phyloP scores from a whole-genome alignment of 2,329 filamentous ascomycete species.

The Aureobasidium sp. region DNA sequence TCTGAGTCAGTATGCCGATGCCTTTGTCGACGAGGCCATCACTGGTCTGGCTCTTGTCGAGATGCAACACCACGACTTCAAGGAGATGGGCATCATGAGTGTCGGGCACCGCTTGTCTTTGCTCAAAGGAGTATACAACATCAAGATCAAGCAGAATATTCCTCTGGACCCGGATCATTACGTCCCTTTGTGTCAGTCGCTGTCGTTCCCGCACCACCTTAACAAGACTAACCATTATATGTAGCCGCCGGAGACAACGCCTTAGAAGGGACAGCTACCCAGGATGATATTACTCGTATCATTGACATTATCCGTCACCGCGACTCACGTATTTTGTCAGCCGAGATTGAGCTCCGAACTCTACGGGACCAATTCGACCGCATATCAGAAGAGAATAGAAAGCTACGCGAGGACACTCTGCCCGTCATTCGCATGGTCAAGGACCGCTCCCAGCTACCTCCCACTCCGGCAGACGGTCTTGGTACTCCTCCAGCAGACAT shows the following conservation, averaged over 20 bases:
- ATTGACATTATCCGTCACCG: constrained; percentile 83
- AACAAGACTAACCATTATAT: constrained; percentile 16
- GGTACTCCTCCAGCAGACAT: constrained; percentile 14
- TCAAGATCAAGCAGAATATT: constrained; percentile 89
- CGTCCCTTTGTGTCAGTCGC: constrained; percentile 71
- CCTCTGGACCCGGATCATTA: constrained; percentile 90
- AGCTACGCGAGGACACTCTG: constrained; percentile 81
- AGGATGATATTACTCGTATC: constrained; percentile 86
- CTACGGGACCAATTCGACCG: constrained; percentile 48
- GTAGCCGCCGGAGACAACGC: constrained; percentile 81
- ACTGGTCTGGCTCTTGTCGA: constrained; percentile 85
- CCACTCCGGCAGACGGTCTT: constrained; percentile 29
- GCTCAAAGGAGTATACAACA: constrained; percentile 90
- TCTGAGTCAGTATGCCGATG: constrained; percentile 71
- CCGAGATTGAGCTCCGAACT: constrained; percentile 74
- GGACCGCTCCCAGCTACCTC: constrained; percentile 82
- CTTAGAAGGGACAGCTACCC: constrained; percentile 76
- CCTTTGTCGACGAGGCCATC: constrained; percentile 87
- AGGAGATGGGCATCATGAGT: constrained; percentile 87
- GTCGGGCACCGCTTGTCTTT: constrained; percentile 93
- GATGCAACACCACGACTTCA: constrained; percentile 84
- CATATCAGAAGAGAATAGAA: constrained; percentile 70
- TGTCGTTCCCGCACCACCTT: no score
- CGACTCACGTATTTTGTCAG: constrained; percentile 77
- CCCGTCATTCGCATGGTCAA: constrained; percentile 86